These are phyloP conservation scores for Parietichytrium sp. DNA, from an alignment of 108 stramenopile species.

Conservation along the genomic window DNA sequence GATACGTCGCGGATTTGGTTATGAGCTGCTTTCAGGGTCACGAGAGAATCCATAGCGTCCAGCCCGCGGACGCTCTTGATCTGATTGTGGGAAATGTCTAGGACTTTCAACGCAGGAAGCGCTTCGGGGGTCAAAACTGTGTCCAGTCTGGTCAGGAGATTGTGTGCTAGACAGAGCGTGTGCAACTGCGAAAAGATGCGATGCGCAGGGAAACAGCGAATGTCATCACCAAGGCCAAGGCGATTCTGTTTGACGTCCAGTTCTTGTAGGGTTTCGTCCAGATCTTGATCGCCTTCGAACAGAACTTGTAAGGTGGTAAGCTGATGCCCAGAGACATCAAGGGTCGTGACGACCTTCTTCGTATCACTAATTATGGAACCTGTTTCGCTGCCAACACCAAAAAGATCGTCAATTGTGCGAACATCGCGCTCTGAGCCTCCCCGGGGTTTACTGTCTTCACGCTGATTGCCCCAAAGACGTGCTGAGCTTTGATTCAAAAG, in stretches of 20 bases:
- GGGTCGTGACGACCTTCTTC: neutral
- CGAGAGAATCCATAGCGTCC: neutral
- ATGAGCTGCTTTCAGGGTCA: neutral
- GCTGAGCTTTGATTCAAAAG: too few species aligned
- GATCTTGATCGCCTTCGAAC: neutral
- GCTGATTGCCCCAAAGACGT: too few species aligned
- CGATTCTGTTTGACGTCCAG: neutral
- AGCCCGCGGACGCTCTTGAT: neutral
- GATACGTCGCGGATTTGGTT: neutral
- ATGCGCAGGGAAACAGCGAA: neutral
- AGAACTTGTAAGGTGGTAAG: neutral
- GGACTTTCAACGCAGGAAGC: neutral
- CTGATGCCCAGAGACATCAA: neutral
- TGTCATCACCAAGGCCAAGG: neutral
- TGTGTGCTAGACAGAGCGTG: neutral
- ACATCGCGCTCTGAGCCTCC: too few species aligned
- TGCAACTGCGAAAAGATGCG: neutral
- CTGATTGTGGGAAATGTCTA: constrained; percentile 7
- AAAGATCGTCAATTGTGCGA: too few species aligned
- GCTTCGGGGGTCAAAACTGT: neutral
- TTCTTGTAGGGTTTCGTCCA: neutral
- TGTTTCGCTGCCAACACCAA: too few species aligned
- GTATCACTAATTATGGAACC: too few species aligned
- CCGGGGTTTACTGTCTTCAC: too few species aligned
- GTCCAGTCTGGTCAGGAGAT: neutral